These are phyloP conservation scores for Calonectria naviculata DNA, from an alignment of 2,329 filamentous ascomycete species.

Conservation along the genomic window DNA sequence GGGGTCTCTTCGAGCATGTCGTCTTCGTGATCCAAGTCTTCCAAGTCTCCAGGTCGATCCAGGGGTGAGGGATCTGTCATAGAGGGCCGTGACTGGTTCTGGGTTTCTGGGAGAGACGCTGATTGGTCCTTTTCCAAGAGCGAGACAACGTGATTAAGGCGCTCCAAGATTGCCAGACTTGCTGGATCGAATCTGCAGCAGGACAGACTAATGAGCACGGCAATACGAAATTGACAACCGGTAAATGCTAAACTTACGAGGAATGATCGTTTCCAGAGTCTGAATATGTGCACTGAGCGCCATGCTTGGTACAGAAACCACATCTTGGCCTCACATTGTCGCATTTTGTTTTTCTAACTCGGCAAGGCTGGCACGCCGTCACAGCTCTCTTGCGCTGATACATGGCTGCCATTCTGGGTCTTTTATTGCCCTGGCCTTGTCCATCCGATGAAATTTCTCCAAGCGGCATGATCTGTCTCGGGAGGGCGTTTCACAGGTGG, in stretches of 20 bases:
- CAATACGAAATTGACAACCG: background rate
- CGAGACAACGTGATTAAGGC: constrained; percentile 19
- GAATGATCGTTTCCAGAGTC: constrained; percentile 20
- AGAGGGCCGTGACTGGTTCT: background rate
- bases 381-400: constrained; percentile 26
- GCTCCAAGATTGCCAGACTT: constrained; percentile 20
- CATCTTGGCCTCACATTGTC: constrained; percentile 22
- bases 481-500: background rate
- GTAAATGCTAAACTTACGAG: constrained; percentile 4
- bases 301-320: constrained; percentile 21
- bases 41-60: background rate
- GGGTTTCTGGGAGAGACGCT: background rate
- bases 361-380: constrained; percentile 21
- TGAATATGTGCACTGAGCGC: constrained; percentile 20
- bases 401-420: constrained; percentile 10
- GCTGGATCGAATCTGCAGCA: constrained; percentile 17
- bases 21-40: background rate
- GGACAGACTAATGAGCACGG: background rate
- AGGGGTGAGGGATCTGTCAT: background rate
- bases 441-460: background rate
- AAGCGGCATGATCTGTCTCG: background rate
- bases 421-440: constrained; percentile 4
- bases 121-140: constrained; percentile 5
- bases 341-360: constrained; percentile 25
- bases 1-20: constrained; percentile 17